Base-by-base conservation (phyloP, 1,284 basidiomycete species). In the Ceratobasidium sp. region DNA sequence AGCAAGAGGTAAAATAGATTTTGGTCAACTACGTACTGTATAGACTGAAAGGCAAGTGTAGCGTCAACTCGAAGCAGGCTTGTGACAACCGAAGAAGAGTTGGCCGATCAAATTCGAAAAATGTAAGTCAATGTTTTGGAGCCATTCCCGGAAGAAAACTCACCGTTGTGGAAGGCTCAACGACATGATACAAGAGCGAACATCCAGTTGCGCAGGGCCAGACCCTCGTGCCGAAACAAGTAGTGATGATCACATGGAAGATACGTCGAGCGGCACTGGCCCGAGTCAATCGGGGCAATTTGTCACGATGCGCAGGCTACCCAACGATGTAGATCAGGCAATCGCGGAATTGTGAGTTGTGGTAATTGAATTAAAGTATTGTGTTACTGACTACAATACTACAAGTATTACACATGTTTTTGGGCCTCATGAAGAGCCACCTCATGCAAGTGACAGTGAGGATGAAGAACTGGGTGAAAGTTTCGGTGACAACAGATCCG, bases 401-500 rank as follows among this genome's bases (percentile, higher is more conserved):
- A n/a, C n/a, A n/a, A n/a, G n/a, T n/a, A n/a, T n/a, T n/a, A n/a
- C n/a, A n/a, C n/a, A n/a, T n/a, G n/a, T n/a, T n/a, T n/a, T n/a
- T 52, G 25, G 25, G 49, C 52, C 34, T 32, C 52, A 53, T n/a
- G 52, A 53, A n/a, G 22, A 52, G 49, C 49, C 25, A 27, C n/a
- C 49, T 1, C 3, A 25, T 10, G 29, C 31, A n/a, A 34, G 17
- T 34, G 52, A n/a, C n/a, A n/a, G n/a, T 53, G 52, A 31, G 8
- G 27, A 22, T 8, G 29, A 53, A 25, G 49, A 52, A 20, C 22
- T 20, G 8, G 7, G 20, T 49, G 25, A 15, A 6, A 22, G 25
- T 17, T n/a, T 4, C 15, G 43, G 25, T 6, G 43, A 47, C 43
- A 22, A 47, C 43, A 22, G 25, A 6, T 22, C 17, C 43, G 17